These are phyloP conservation scores for Fusarium sp. DNA, from an alignment of 2,329 filamentous ascomycete genomes.

Conservation along the genomic window DNA sequence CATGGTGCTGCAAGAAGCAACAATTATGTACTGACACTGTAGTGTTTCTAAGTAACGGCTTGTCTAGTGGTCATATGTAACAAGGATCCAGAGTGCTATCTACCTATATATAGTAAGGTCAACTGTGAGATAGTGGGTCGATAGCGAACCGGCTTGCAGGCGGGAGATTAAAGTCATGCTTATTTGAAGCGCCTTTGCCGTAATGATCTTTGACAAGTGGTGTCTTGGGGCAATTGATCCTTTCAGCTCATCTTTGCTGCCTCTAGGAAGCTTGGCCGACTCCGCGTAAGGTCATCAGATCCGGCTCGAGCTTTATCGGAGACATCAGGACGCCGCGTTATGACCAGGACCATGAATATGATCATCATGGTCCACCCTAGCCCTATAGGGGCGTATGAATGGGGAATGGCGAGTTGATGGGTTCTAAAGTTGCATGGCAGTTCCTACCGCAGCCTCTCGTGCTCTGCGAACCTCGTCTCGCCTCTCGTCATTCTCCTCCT, in stretches of 20 bases:
- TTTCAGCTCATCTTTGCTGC: not conserved
- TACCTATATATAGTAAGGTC: conserved; percentile 7
- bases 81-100: conserved; percentile 2
- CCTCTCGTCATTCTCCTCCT: conserved; percentile 72
- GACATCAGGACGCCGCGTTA: conserved; percentile 2
- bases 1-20: conserved; percentile 1
- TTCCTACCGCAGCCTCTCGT: conserved; percentile 69
- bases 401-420: not conserved
- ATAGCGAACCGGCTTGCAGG: conserved; percentile 3
- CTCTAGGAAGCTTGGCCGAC: conserved; percentile 1
- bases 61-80: conserved; percentile 6
- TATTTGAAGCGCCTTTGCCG: not conserved
- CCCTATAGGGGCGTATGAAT: not conserved
- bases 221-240: not conserved
- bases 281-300: conserved; percentile 2
- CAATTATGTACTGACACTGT: conserved; percentile 4
- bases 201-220: conserved; percentile 1
- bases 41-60: not conserved
- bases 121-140: conserved; percentile 4
- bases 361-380: conserved; percentile 1
- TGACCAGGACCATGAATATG: conserved; percentile 5
- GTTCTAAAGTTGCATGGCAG: conserved; percentile 65
- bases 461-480: conserved; percentile 66
- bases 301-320: conserved; percentile 15
- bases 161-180: conserved; percentile 7